Base-by-base conservation (phyloP, 2,329 filamentous ascomycete genomes). In the Balansia obtecta region DNA sequence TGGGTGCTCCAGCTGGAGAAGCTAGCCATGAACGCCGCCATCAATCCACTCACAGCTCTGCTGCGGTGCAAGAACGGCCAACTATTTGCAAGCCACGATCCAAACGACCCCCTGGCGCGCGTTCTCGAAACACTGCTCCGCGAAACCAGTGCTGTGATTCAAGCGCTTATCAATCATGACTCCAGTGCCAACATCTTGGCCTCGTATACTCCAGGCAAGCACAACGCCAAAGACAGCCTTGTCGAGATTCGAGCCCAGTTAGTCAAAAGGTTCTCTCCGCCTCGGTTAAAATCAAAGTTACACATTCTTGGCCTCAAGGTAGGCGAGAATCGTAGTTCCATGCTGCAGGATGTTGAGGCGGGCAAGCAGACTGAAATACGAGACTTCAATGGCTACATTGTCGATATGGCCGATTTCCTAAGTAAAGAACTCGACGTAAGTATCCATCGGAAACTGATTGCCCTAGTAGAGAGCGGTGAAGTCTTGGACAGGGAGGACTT, bases 41-140 rank as follows among this genome's bases (percentile, higher is more conserved):
- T 96, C 59, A 94, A 95, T 61, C 88, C 91, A 0, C 68, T 96
- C n/a, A 93, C 88, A 0, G 85, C 83, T 0, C 68, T 96, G 10
- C 72, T 93, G 50, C 76, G 85, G 49, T 84, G 83, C 62, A 79
- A 79, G 54, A 96, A 96, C 58, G 88, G 89, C n/a, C 74, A 75
- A 5, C 65, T 96, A 0, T 80, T 95, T 15, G 74, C 43, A 12
- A 50, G 41, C 27, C 12, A 16, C 11, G 42, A 53, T 27, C 46
- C 73, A 52, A 56, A 60, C 8, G 60, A 64, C 10, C 66, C 72
- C 13, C 61, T 86, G 15, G 74, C 75, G 0, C 71, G 71, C 27
- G 71, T 86, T 5, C 82, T 90, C 61, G 79, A 84, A 43, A 68
- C 79, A 22, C 73, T 96, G 4, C 70, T 95, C 6, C 68, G 72